A percentile compares a stretch with the other conserved stretches of the same genome.
phyloP scores from a whole-genome alignment of 2,329 filamentous ascomycete genomes.

The Ascochyta pisi region DNA sequence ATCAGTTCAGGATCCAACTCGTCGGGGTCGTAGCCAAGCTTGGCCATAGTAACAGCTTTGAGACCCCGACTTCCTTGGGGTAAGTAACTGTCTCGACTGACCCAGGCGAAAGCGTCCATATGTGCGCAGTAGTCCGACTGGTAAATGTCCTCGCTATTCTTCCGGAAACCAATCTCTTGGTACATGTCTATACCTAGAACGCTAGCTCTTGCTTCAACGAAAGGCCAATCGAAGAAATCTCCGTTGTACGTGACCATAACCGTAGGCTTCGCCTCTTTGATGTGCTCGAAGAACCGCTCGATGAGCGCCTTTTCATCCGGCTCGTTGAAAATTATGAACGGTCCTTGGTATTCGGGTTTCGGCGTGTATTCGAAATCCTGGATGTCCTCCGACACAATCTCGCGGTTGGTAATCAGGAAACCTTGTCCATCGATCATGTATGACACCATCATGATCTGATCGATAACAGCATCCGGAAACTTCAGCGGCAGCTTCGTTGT shows the following conservation, averaged over 20 bases:
- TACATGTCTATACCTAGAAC: constrained; percentile 99
- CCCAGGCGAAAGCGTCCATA: constrained; percentile 99
- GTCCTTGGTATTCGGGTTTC: constrained; percentile 91
- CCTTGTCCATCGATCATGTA: constrained; percentile 99
- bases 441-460: constrained; percentile 99
- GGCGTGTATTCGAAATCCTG: constrained; percentile 98
- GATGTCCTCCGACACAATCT: constrained; percentile 98
- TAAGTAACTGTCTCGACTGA: constrained; percentile 97
- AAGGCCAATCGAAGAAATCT: constrained; percentile 99
- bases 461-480: constrained; percentile 91
- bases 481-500: constrained; percentile 95
- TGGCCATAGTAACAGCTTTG: constrained; percentile 97
- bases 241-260: constrained; percentile 99
- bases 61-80: constrained; percentile 96
- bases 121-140: constrained; percentile 95
- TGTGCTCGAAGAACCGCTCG: constrained; percentile 92
- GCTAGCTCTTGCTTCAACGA: constrained; percentile 91
- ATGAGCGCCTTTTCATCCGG: constrained; percentile 87
- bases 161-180: constrained; percentile 94
- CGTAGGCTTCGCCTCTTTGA: constrained; percentile 92
- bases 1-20: constrained; percentile 97
- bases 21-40: constrained; percentile 97
- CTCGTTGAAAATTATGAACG: constrained; percentile 98
- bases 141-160: constrained; percentile 94
- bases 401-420: constrained; percentile 96